Evolutionary conservation across 495 filamentous ascomycete species (phyloP), one percentile per base, ranked within the genome.

Genomic region (Jackrogersella multiformis): DNA sequence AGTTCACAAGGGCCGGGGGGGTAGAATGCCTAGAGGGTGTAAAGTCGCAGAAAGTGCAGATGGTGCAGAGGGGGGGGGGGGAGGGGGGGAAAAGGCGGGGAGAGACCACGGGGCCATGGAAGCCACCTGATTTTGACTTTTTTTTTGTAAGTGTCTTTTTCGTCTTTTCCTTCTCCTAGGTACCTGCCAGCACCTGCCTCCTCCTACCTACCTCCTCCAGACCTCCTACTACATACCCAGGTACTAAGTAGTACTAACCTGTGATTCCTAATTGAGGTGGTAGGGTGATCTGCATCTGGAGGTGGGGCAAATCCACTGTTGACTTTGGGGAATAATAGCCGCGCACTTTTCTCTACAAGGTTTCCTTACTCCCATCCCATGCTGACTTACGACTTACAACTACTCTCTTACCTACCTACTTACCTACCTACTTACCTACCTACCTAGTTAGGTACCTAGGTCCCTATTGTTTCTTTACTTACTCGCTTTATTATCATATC

Each of bases 101-200:
- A 56, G 49, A 69, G 67, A 38, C 66, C 66, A 69, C 60, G 66
- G 61, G 66, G 60, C 52, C 59, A 63, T 38, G 55, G 34, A 28
- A 59, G 56, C 66, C 66, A 69, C 66, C 66, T 64, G 66, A 69
- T 69, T 69, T 57, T 53, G 49, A 23, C 32, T 34, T 68, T 68
- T 58, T 15, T 54, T 46, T 45, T n/a, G n/a, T n/a, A n/a, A 54
- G 28, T 20, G 44, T 39, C 34, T n/a, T 15, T n/a, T 46, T 10
- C 12, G 4, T 13, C 10, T 8, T 30, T 30, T 13, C 6, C 10
- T 12, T 26, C 42, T 46, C 23, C 21, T 34, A n/a, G n/a, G n/a
- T n/a, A n/a, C n/a, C n/a, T n/a, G n/a, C n/a, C n/a, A n/a, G n/a
- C n/a, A n/a, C n/a, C n/a, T n/a, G n/a, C n/a, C n/a, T n/a, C n/a